Percentiles rank a stretch among this genome's conserved stretches.
Evolutionary conservation across 2,329 filamentous ascomycete genomes (phyloP).

Genomic region (Truncatella angustata): DNA sequence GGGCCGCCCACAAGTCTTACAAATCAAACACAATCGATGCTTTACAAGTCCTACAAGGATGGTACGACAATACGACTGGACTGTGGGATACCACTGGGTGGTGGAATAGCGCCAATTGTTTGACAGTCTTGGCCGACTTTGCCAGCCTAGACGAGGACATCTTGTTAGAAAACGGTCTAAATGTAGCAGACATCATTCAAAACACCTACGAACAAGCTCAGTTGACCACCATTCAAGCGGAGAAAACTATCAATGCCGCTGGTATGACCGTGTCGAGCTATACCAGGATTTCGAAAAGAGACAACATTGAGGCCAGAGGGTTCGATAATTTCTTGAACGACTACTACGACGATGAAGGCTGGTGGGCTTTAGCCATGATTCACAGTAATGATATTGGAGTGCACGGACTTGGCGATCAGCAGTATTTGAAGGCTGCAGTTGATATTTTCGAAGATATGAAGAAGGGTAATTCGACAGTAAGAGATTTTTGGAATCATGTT

Average conservation of each 20-base stretch:
- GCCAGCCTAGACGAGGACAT: slow-evolving; percentile 15
- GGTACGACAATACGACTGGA: slow-evolving; percentile 52
- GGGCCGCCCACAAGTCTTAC: slow-evolving; percentile 21
- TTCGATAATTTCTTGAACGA: slow-evolving; percentile 50
- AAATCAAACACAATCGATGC: slow-evolving; percentile 22
- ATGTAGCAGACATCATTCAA: slow-evolving; percentile 27
- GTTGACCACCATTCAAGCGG: slow-evolving; percentile 24
- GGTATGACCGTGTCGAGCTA: slow-evolving; percentile 28
- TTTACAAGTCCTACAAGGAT: slow-evolving; percentile 43
- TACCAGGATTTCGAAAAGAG: slow-evolving; percentile 19
- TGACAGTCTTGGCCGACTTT: slow-evolving; percentile 52
- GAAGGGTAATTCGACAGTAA: slow-evolving; percentile 38
- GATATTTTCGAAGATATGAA: slow-evolving; percentile 52
- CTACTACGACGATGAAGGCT: slow-evolving; percentile 61
- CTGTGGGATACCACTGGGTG: slow-evolving; percentile 56
- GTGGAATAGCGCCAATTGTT: slow-evolving; percentile 62
- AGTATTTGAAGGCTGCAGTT: slow-evolving; percentile 48
- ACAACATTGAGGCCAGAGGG: slow-evolving; percentile 27
- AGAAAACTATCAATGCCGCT: slow-evolving; percentile 19
- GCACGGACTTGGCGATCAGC: slow-evolving; percentile 26
- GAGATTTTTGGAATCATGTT: too few relatives aligned
- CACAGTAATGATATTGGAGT: slow-evolving; percentile 47
- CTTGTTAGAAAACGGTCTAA: slow-evolving; percentile 13
- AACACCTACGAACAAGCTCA: slow-evolving; percentile 24
- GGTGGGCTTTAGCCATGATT: slow-evolving; percentile 61